A percentile compares a stretch with the other conserved stretches of the same genome.
Conservation (phyloP, 208 protist genomes). For the Trypanosoma lewisi region DNA sequence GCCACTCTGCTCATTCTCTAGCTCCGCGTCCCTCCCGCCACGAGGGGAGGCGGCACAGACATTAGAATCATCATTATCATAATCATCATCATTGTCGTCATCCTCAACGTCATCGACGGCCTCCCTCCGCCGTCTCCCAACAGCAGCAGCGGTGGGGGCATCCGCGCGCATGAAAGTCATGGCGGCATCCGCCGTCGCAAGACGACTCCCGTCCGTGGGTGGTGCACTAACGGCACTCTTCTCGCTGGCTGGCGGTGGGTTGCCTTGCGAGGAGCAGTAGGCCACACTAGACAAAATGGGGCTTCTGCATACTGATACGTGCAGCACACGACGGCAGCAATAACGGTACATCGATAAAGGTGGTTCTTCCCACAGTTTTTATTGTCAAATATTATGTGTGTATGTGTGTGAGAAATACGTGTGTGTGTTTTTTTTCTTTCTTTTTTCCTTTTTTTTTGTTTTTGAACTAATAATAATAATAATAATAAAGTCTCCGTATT, state of each 20-base stretch:
- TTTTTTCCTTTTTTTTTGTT: background rate
- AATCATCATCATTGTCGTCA: conserved; percentile 13
- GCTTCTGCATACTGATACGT: background rate
- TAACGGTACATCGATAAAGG: conserved; percentile 8
- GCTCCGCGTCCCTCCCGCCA: too few relatives aligned
- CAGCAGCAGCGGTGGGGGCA: background rate
- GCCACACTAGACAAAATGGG: background rate
- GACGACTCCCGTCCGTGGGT: background rate
- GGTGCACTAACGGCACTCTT: background rate
- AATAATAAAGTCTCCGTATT: too few relatives aligned
- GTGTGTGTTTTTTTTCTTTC: background rate
- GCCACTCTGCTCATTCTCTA: too few relatives aligned
- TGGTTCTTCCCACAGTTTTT: background rate
- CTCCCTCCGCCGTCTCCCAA: background rate
- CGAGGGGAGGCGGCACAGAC: background rate
- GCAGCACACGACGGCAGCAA: background rate
- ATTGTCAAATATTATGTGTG: too few relatives aligned
- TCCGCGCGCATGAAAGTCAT: conserved; percentile 6
- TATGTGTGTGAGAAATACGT: too few relatives aligned
- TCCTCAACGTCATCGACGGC: conserved; percentile 13
- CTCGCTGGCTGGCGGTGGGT: background rate
- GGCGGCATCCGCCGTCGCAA: conserved; percentile 6
- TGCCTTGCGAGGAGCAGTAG: background rate
- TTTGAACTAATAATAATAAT: too few relatives aligned
- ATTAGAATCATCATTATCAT: conserved; percentile 10